Conservation (phyloP, 345 rosid genomes). For the Pistacia atlantica region DNA sequence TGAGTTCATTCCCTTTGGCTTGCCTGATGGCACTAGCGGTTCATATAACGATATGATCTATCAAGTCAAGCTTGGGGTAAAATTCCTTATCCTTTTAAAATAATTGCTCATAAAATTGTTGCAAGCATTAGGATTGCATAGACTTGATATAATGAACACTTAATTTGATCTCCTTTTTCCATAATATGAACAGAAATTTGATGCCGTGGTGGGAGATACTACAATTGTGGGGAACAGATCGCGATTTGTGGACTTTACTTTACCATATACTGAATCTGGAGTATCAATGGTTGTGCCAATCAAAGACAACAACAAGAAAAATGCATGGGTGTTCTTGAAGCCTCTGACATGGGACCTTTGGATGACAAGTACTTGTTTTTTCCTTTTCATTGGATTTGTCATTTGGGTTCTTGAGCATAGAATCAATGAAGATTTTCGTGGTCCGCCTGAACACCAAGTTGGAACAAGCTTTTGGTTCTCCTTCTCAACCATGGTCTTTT, state of each 20-base stretch:
- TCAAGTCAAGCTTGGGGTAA: conserved; percentile 51
- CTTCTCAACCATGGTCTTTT: conserved; percentile 63
- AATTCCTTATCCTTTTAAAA: neutral
- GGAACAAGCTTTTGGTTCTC: conserved; percentile 70
- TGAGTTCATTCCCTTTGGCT: conserved; percentile 38
- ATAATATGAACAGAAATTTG: conserved; percentile 38
- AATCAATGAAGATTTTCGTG: conserved; percentile 61
- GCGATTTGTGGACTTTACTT: conserved; percentile 50
- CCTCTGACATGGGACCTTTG: conserved; percentile 68
- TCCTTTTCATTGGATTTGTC: conserved; percentile 52
- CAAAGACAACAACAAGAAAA: conserved; percentile 34
- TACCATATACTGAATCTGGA: conserved; percentile 71
- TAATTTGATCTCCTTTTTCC: neutral
- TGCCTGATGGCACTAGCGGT: conserved; percentile 15
- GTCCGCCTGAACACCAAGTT: conserved; percentile 42
- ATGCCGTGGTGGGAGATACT: conserved; percentile 64
- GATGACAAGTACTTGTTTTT: conserved; percentile 52
- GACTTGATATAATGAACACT: neutral
- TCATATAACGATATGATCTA: conserved; percentile 22
- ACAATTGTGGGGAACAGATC: conserved; percentile 56
- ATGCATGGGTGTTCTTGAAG: conserved; percentile 65
- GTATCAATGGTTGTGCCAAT: conserved; percentile 67
- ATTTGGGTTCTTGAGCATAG: conserved; percentile 77
- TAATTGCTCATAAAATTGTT: neutral
- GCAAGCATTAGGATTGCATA: neutral